Base-by-base conservation (phyloP, 129 eudicot genomes). In the Pseudognaphalium luteoalbum region DNA sequence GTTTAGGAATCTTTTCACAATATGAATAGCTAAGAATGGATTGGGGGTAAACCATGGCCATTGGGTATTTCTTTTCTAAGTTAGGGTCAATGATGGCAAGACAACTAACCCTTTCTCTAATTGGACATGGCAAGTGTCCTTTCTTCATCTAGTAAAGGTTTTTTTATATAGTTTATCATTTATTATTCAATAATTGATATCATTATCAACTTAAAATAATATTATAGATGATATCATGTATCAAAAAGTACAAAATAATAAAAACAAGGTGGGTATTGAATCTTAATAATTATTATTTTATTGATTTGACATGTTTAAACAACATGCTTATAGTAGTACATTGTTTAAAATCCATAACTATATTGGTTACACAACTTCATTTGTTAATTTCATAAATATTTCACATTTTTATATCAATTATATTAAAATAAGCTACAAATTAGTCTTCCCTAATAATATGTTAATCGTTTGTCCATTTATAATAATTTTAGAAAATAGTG, bases 21-120 rank as follows among this genome's bases (percentile, higher is more conserved):
- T 1, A 16, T 3, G 62, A 70, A 58, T 78, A 69, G 63, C 35
- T 59, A 41, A 37, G 69, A 14, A 10, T 7, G 3, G 3, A 76
- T 32, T 7, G 0, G 60, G 67, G 74, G 81, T 67, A 60, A 59
- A 42, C 62, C 28, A 22, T 79, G 73, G 28, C 74, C 65, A 20
- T 78, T 59, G 54, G 57, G 16, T 70, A 37, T 20, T 61, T 32
- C 76, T 62, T 15, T 47, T 47, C 25, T 47, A 71, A 19, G 80
- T n/a, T 68, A 79, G 68, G 73, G 83, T 79, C 78, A 79, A 54
- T 63, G 42, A 54, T 63, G 42, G 8, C 66, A 63, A 72, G 9
- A 63, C 50, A 32, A 33, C 64, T 10, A 52, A 72, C 73, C 57
- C 72, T 72, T 72, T 52, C 37, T 71, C 19, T 42, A 60, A 30